Percentiles rank a stretch among this genome's conserved stretches.
Evolutionary conservation across 768 basidiomycete species (phyloP).

Genomic region (Pleurotus pulmonarius): DNA sequence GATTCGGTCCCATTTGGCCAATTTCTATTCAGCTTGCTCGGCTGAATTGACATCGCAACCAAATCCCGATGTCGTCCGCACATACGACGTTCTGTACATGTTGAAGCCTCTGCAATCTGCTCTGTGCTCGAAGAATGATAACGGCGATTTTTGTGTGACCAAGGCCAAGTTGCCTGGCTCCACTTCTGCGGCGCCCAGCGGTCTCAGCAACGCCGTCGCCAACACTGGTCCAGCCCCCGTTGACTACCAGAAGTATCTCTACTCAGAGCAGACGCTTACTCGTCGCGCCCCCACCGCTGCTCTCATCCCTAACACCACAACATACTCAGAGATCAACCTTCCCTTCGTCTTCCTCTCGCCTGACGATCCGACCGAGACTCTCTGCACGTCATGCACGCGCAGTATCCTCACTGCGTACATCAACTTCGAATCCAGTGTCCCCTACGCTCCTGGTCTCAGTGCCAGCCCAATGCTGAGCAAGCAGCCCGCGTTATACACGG

Average conservation of each 20-base stretch:
- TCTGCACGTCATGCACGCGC: slow-evolving; percentile 85
- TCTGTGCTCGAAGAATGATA: slow-evolving; percentile 74
- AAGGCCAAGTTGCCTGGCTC: slow-evolving; percentile 14
- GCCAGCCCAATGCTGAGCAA: slow-evolving; percentile 61
- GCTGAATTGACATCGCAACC: slow-evolving; percentile 58
- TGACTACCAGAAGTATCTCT: slow-evolving; percentile 5
- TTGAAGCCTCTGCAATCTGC: slow-evolving; percentile 62
- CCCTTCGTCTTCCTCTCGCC: slow-evolving; percentile 78
- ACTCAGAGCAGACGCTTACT: not conserved
- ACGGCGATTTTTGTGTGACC: slow-evolving; percentile 63
- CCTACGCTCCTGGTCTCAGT: slow-evolving; percentile 73
- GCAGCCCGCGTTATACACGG: slow-evolving; percentile 64
- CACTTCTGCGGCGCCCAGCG: not conserved
- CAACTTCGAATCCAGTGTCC: slow-evolving; percentile 61
- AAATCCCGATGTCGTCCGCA: slow-evolving; percentile 46
- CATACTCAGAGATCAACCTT: slow-evolving; percentile 58
- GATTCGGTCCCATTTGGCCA: slow-evolving; percentile 57
- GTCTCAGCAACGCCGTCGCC: slow-evolving; percentile 1
- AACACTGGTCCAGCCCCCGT: not conserved
- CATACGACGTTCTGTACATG: slow-evolving; percentile 82
- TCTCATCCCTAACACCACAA: slow-evolving; percentile 53
- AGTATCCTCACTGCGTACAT: slow-evolving; percentile 75
- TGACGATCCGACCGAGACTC: slow-evolving; percentile 35
- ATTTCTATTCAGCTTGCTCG: slow-evolving; percentile 70
- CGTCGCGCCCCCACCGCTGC: slow-evolving; percentile 26